phyloP scores from a whole-genome alignment of 2,329 filamentous ascomycete genomes.

The Diaporthe nobilis region DNA sequence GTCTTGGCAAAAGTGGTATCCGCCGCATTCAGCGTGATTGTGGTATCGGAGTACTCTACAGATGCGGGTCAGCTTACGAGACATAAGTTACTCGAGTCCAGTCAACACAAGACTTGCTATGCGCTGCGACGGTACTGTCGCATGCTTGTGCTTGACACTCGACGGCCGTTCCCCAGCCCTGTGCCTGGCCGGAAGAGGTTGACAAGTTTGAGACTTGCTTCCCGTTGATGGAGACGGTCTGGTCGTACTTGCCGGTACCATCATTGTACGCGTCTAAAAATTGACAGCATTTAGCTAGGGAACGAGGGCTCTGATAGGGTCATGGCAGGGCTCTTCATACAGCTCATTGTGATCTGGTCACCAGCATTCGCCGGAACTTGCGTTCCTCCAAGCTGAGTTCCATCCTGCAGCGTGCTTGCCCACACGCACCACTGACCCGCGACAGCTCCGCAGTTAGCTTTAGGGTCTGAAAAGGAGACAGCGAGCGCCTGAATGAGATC shows the following conservation, averaged over 20 bases:
- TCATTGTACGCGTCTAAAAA: constrained; percentile 22
- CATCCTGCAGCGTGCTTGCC: constrained; percentile 27
- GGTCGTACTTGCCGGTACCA: constrained; percentile 22
- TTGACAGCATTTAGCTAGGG: neutral
- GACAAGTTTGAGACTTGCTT: constrained; percentile 21
- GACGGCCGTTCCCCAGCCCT: constrained; percentile 32
- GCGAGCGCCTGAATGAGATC: constrained; percentile 31
- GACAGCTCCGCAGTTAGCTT: constrained; percentile 17
- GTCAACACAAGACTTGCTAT: constrained; percentile 1
- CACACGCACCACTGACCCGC: constrained; percentile 27
- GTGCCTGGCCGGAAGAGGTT: constrained; percentile 20
- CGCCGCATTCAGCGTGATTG: constrained; percentile 7
- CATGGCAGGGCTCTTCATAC: neutral
- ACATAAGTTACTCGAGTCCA: neutral
- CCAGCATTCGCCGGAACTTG: constrained; percentile 16
- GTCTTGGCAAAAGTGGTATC: constrained; percentile 24
- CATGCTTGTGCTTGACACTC: constrained; percentile 32
- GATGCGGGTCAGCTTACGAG: neutral
- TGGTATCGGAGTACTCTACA: constrained; percentile 22
- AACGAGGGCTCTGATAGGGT: too few relatives aligned
- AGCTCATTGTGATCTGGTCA: constrained; percentile 20
- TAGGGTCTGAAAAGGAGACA: constrained; percentile 17
- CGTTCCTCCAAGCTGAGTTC: constrained; percentile 10
- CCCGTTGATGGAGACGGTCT: constrained; percentile 24
- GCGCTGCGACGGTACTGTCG: constrained; percentile 8